Base-by-base conservation (phyloP, 169 alveolate species). In the Babesia ovata region DNA sequence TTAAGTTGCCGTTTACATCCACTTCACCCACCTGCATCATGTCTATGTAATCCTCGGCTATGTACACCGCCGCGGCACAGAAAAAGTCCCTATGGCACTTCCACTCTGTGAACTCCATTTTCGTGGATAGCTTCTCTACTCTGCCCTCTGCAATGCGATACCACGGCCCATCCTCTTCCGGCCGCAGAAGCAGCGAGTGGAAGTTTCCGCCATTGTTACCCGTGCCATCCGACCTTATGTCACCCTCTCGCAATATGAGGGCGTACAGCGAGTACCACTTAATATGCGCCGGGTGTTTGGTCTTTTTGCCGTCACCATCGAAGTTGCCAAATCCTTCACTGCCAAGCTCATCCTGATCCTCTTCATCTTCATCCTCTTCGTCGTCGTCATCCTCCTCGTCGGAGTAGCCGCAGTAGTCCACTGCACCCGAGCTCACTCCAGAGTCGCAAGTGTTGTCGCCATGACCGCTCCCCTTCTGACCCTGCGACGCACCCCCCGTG, bases 111-210 rank as follows among this genome's bases (percentile, higher is more conserved):
- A 94, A 94, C 62, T 93, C 96, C 63, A 86, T 89, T 48, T 85
- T 77, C 46, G 94, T 91, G 42, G 63, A 39, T 46, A 94, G 86
- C 63, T 92, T 84, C 50, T 92, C 95, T 49, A 93, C 93, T 48
- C 94, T 73, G 44, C 95, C 95, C 42, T 91, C 95, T 44, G 91
- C 82, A 14, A 93, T 88, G 53, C 95, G 82, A 65, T 88, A 93
- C 97, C 97, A 94, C 0, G 97, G 95, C 12, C 97, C 97, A 72
- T 93, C 94, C 56, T 91, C 94, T 58, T 94, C 95, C 12, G 97
- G 97, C 29, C 96, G 59, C 29, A 94, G 85, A 24, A 94, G 90
- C 49, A 94, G 86, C 16, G 91, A 90, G 63, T 91, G 90, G 48
- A 85, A 70, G 21, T 76, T 81, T 24, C 76, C 77, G 39, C 39